Base-by-base conservation (phyloP, 495 filamentous ascomycete species). In the Aspergillus nanangensis region DNA sequence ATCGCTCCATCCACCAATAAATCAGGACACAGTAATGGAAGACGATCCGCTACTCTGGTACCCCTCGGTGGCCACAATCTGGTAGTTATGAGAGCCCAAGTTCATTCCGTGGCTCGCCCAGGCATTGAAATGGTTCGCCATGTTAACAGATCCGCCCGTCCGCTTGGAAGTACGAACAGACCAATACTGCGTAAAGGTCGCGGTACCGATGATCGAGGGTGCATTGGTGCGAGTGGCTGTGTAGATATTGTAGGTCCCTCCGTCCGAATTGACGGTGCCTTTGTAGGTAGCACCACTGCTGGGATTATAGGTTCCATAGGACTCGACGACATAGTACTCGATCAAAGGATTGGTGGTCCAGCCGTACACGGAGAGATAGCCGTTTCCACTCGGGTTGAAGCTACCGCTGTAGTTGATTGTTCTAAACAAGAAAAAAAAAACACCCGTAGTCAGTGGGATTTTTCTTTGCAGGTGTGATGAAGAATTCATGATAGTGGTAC, bases 241-340 rank as follows among this genome's bases (percentile, higher is more conserved):
- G 69, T 79, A 82, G 63, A 87, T 78, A 44, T 82, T 71, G 69
- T 88, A 88, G 8, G 67, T 78, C 33, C 65, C 61, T 41, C 83
- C 84, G 63, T 87, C 84, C 33, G 59, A 70, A 33, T 57, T 60
- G 35, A 86, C 63, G 17, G 67, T 76, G 38, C 82, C 83, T 52
- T 74, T 73, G 58, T 71, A 67, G 1, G 56, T 58, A 17, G 68
- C 68, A 27, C 61, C 66, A 22, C 62, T 63, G 22, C 60, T 63
- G 2, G 79, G 80, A 58, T 82, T 74, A 52, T 69, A 80, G 38
- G 55, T 66, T 29, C 78, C 78, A 60, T 69, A 81, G 55, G 67
- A 65, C 57, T 84, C 81, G 40, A 83, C 60, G 44, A 85, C 73
- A 64, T 83, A 84, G 65, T 82, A 83, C 50, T 86, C 81, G 45